Evolutionary conservation across 805 yeast species (phyloP).

Genomic region (Saturnispora diversa): DNA sequence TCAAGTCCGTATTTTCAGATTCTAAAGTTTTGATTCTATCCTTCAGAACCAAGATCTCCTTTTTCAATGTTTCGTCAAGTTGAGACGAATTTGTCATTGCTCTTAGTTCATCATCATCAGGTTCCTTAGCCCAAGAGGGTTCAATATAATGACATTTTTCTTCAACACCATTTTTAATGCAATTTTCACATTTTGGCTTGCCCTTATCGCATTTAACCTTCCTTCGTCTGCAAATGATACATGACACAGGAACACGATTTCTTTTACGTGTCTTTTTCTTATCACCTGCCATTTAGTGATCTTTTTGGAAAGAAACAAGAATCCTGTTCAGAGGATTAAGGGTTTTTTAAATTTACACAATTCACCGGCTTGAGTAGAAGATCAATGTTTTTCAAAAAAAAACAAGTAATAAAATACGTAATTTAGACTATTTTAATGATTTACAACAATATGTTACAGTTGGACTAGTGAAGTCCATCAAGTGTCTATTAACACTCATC

Average conservation of each 20-base stretch:
- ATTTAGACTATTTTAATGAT: too few relatives aligned
- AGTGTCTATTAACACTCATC: too few relatives aligned
- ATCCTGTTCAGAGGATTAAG: too few relatives aligned
- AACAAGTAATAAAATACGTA: too few relatives aligned
- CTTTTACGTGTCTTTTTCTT: constrained; percentile 28
- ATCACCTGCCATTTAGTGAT: constrained; percentile 5
- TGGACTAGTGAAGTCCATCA: too few relatives aligned
- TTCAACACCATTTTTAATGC: constrained; percentile 49
- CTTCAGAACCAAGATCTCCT: constrained; percentile 2
- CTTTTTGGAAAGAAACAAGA: too few relatives aligned
- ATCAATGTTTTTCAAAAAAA: too few relatives aligned
- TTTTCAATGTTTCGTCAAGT: constrained; percentile 3
- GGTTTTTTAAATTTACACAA: too few relatives aligned
- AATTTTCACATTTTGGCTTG: constrained; percentile 49
- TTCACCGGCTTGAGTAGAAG: too few relatives aligned
- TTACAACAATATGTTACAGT: too few relatives aligned
- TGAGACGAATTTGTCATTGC: constrained; percentile 17
- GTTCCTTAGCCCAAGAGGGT: constrained; percentile 51
- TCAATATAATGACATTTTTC: constrained; percentile 51
- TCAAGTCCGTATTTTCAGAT: constrained; percentile 24
- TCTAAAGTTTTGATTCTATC: constrained; percentile 20
- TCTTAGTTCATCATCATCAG: constrained; percentile 27
- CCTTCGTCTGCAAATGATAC: constrained; percentile 33
- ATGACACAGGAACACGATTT: constrained; percentile 34
- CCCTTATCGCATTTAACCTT: constrained; percentile 37